phyloP scores from a whole-genome alignment of 805 yeast genomes.

The Starmerella bombi region DNA sequence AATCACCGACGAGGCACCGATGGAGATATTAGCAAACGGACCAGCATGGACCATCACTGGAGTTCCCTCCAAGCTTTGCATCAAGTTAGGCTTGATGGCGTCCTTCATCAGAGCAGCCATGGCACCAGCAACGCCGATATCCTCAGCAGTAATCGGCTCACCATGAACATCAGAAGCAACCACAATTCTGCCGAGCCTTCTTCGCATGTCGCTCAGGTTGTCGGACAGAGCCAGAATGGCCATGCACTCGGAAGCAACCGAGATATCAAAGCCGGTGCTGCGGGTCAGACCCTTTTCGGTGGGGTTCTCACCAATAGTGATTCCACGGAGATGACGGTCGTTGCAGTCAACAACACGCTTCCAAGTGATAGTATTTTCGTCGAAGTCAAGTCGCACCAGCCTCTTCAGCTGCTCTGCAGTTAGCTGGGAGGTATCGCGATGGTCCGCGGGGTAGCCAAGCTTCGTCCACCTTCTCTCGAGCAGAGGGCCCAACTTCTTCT shows the following conservation, averaged over 20 bases:
- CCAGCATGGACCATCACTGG: slow-evolving; percentile 98
- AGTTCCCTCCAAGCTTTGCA: slow-evolving; percentile 96
- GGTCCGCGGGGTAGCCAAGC: slow-evolving; percentile 64
- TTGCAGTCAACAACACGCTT: slow-evolving; percentile 89
- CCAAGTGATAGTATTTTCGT: slow-evolving; percentile 81
- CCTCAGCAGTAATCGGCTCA: slow-evolving; percentile 83
- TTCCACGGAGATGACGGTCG: slow-evolving; percentile 78
- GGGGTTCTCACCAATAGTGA: slow-evolving; percentile 82
- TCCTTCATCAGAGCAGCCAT: slow-evolving; percentile 87
- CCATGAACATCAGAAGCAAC: slow-evolving; percentile 68
- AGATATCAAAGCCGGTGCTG: slow-evolving; percentile 84
- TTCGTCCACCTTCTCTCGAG: slow-evolving; percentile 64
- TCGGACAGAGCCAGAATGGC: slow-evolving; percentile 81
- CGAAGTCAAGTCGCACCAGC: slow-evolving; percentile 77
- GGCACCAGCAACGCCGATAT: slow-evolving; percentile 92
- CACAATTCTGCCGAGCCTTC: slow-evolving; percentile 77
- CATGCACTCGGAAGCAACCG: slow-evolving; percentile 94
- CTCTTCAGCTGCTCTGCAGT: slow-evolving; percentile 57
- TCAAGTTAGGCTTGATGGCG: slow-evolving; percentile 88
- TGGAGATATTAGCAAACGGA: slow-evolving; percentile 93
- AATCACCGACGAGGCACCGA: slow-evolving; percentile 88
- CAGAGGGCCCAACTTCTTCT: slow-evolving; percentile 64
- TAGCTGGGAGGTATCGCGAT: slow-evolving; percentile 39
- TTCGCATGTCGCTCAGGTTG: slow-evolving; percentile 69
- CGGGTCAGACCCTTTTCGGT: slow-evolving; percentile 84